A percentile compares a stretch with the other conserved stretches of the same genome.
These are phyloP conservation scores for Xylaria flabelliformis DNA, from an alignment of 495 filamentous ascomycete genomes.

Conservation along the genomic window DNA sequence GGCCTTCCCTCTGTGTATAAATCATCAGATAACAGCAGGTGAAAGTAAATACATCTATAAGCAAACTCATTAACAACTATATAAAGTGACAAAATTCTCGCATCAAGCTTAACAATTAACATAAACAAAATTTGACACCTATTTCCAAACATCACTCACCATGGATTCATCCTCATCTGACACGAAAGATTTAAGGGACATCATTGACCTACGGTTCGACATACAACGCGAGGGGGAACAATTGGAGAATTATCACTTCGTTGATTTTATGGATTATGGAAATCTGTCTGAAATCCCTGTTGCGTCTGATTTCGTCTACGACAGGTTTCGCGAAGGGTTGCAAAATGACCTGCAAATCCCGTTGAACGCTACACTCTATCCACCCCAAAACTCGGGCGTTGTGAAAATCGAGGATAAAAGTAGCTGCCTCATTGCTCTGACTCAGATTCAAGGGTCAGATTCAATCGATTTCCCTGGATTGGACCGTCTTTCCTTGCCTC, in stretches of 20 bases:
- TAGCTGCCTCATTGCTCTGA: not conserved
- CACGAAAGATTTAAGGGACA: not conserved
- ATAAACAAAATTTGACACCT: not conserved
- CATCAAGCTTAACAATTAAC: not conserved
- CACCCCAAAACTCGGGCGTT: not conserved
- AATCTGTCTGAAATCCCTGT: not conserved
- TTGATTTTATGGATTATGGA: not conserved
- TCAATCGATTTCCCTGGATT: not conserved
- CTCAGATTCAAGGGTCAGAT: conserved; percentile 1
- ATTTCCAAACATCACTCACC: not conserved
- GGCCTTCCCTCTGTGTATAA: not conserved
- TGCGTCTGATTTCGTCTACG: not conserved
- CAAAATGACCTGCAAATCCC: not conserved
- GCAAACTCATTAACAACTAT: not conserved
- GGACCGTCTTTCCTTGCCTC: not conserved
- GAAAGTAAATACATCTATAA: not conserved
- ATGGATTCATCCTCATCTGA: not conserved
- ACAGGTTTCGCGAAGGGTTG: not conserved
- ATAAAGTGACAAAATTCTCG: not conserved
- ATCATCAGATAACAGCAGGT: not conserved
- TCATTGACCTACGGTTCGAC: not conserved
- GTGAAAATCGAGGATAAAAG: not conserved
- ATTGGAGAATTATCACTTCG: not conserved
- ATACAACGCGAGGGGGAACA: not conserved
- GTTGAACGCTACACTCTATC: not conserved